A percentile compares a stretch with the other conserved stretches of the same genome.
These are phyloP conservation scores for Fomitopsis betulina DNA, from an alignment of 1,284 basidiomycete species.

Conservation along the genomic window DNA sequence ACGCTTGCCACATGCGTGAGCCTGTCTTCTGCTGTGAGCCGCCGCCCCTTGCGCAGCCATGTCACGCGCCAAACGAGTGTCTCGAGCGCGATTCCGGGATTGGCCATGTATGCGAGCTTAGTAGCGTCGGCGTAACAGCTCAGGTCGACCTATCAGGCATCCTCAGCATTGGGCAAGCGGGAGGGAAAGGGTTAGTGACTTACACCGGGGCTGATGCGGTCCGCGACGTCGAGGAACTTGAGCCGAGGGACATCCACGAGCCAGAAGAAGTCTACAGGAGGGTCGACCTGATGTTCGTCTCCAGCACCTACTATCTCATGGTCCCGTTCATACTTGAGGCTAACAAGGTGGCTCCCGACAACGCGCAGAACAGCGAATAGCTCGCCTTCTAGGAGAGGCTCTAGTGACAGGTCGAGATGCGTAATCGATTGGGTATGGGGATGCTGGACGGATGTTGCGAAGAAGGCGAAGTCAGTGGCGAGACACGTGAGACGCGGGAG, in stretches of 20 bases:
- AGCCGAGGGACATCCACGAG: background rate
- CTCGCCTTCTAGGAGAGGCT: background rate
- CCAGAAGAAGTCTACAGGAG: background rate
- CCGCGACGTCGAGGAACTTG: background rate
- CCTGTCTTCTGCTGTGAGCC: too few relatives aligned
- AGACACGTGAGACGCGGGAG: background rate
- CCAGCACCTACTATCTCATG: background rate
- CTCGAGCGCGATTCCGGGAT: background rate
- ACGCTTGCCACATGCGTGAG: too few relatives aligned
- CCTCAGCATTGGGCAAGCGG: background rate
- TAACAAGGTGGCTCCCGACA: background rate
- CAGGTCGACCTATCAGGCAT: background rate
- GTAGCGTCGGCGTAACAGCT: too few relatives aligned
- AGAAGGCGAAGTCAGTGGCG: background rate
- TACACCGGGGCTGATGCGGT: background rate
- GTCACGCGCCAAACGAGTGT: background rate
- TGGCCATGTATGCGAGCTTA: background rate
- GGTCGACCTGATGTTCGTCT: background rate
- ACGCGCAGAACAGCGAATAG: background rate
- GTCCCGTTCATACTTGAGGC: background rate
- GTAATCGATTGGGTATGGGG: background rate
- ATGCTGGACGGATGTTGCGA: background rate
- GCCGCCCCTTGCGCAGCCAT: too few relatives aligned
- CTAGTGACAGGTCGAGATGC: background rate
- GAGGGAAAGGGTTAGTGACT: background rate